Conservation (phyloP, 306 rosid species). For the Acacia confusa region DNA sequence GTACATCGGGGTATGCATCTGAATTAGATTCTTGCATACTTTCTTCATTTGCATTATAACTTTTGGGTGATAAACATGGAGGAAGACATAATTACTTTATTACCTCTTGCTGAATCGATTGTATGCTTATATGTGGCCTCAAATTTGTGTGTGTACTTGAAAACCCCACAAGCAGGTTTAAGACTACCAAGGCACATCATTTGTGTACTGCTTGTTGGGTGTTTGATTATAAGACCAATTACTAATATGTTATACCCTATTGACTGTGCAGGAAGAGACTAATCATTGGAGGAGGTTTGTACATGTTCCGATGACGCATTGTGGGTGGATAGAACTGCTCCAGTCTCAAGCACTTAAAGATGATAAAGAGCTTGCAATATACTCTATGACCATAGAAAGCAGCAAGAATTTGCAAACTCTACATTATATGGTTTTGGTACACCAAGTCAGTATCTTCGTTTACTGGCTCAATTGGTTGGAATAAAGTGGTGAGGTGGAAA, state of each 20-base stretch:
- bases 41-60: constrained; percentile 18
- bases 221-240: constrained; percentile 20
- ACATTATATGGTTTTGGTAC: constrained; percentile 42
- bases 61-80: not conserved
- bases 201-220: not conserved
- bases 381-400: constrained; percentile 43
- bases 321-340: constrained; percentile 82
- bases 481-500: constrained; percentile 66
- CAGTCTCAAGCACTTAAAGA: constrained; percentile 53
- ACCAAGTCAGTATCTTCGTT: constrained; percentile 58
- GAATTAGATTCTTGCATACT: not conserved
- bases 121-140: constrained; percentile 20
- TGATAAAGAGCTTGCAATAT: constrained; percentile 49
- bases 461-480: constrained; percentile 37
- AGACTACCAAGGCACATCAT: not conserved
- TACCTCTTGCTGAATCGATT: constrained; percentile 7
- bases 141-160: constrained; percentile 11
- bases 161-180: too few relatives aligned
- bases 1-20: not conserved
- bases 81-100: not conserved
- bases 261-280: constrained; percentile 65
- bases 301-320: constrained; percentile 72
- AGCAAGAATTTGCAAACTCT: constrained; percentile 38
- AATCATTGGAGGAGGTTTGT: constrained; percentile 74
- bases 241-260: constrained; percentile 1